phyloP scores from a whole-genome alignment of 176 grass and related monocot species.

The Hsuehochloa calcarea region DNA sequence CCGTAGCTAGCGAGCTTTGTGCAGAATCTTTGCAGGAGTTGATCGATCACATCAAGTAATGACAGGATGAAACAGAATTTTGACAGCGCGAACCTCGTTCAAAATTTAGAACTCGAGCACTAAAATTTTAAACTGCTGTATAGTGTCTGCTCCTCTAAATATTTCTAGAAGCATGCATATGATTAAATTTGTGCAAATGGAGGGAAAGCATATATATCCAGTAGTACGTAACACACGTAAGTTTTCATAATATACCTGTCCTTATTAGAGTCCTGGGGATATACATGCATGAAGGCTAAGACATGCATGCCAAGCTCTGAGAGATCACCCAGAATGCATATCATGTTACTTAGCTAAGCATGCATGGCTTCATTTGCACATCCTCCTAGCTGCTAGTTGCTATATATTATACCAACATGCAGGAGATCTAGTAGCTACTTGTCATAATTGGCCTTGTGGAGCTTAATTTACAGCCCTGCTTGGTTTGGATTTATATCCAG shows the following conservation, averaged over 20 bases:
- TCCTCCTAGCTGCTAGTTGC: not conserved
- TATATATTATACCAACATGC: not conserved
- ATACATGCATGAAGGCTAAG: not conserved
- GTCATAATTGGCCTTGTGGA: not conserved
- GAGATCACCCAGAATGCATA: not conserved
- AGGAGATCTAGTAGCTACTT: not conserved
- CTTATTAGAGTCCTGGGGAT: not conserved
- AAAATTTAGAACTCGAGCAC: not conserved
- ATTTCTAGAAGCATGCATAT: not conserved
- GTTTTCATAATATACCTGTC: not conserved
- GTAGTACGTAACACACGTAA: not conserved
- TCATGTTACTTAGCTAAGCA: not conserved
- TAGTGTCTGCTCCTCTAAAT: not conserved
- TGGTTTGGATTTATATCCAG: slow-evolving; percentile 40
- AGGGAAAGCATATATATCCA: not conserved
- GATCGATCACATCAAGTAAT: not conserved
- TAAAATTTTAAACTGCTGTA: not conserved
- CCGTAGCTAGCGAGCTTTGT: not conserved
- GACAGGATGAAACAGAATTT: not conserved
- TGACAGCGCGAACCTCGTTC: not conserved
- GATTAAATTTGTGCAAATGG: not conserved
- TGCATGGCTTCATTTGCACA: not conserved
- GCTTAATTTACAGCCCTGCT: not conserved
- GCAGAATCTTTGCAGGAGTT: not conserved
- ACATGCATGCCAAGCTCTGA: not conserved